Evolutionary conservation across 768 basidiomycete genomes (phyloP), one percentile per base, ranked within the genome.

Genomic region (Lentinula boryana): DNA sequence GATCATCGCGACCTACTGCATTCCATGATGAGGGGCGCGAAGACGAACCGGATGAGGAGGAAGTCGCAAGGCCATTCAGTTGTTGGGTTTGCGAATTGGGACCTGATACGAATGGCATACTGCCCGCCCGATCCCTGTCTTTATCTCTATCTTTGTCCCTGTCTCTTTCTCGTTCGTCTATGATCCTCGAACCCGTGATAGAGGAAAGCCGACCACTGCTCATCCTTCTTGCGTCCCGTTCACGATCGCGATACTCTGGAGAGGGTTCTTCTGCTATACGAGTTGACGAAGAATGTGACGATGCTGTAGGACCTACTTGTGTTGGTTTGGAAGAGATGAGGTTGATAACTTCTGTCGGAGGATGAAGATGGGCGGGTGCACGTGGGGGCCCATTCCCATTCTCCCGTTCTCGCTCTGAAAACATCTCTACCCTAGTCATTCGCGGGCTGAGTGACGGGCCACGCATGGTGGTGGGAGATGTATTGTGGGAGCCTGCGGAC

Each of bases 61-160:
- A 27, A 27, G 36, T 53, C 33, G 70, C 65, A 43, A 70, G 71
- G 40, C 62, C 62, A 18, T 65, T 63, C 48, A 66, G 51, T 23
- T 61, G 63, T 35, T 69, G 68, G 2, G 60, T 65, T 64, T 66
- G 62, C 48, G 80, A 77, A 33, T 79, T 76, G 5, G 82, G 77
- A 6, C 72, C 75, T 71, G 85, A 78, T 7, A 77, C 80, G 64
- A 85, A 86, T 2, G 84, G 80, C 43, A 78, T 80, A 5, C 83
- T 76, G 50, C 78, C 75, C 15, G n/a, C 33, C 80, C 79, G 55
- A 79, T 74, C 50, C 32, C 54, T 32, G 15, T 56, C 55, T 18
- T 48, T 16, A 31, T 43, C 40, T 23, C 55, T 40, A 13, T 55
- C 53, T 18, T 10, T 38, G 6, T 56, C 55, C 15, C 55, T 23